Percentiles rank a stretch among this genome's conserved stretches.
Evolutionary conservation across 192 early-diverging fungal species (phyloP).

Genomic region (Coemansia sp.): DNA sequence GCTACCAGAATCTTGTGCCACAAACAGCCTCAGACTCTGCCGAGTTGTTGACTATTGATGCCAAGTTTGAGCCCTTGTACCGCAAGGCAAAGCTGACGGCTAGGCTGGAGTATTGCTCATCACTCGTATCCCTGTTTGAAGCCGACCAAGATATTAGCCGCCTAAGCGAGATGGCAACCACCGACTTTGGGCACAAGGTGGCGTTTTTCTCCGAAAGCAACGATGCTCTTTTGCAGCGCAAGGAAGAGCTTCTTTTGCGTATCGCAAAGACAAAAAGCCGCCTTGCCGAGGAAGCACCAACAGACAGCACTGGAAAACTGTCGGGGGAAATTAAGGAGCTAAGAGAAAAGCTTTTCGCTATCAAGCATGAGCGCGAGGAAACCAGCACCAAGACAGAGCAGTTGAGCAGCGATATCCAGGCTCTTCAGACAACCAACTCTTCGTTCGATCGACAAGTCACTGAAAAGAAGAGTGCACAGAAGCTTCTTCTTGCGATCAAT

Average conservation of each 20-base stretch:
- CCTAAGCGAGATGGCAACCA: slow-evolving; percentile 10
- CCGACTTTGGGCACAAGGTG: slow-evolving; percentile 8
- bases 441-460: slow-evolving; percentile 35
- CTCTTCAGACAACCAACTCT: slow-evolving; percentile 30
- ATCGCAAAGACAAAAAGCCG: slow-evolving; percentile 31
- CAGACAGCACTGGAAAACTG: slow-evolving; percentile 16
- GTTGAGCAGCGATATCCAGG: slow-evolving; percentile 29
- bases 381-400: slow-evolving; percentile 11
- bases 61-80: slow-evolving; percentile 34
- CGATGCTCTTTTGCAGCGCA: slow-evolving; percentile 17
- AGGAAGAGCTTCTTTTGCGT: slow-evolving; percentile 33
- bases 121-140: slow-evolving; percentile 40
- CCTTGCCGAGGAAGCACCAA: slow-evolving; percentile 22
- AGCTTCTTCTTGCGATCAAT: slow-evolving; percentile 47
- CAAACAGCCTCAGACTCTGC: neutral
- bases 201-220: slow-evolving; percentile 38
- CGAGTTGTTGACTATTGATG: slow-evolving; percentile 12
- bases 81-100: slow-evolving; percentile 43
- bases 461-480: slow-evolving; percentile 44
- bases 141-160: slow-evolving; percentile 38
- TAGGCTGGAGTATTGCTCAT: slow-evolving; percentile 43
- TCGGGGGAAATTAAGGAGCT: slow-evolving; percentile 33
- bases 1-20: slow-evolving; percentile 23
- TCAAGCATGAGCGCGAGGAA: slow-evolving; percentile 26
- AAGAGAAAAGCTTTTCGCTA: slow-evolving; percentile 9